phyloP scores from a whole-genome alignment of 805 yeast genomes.

The Scheffersomyces stipitis region DNA sequence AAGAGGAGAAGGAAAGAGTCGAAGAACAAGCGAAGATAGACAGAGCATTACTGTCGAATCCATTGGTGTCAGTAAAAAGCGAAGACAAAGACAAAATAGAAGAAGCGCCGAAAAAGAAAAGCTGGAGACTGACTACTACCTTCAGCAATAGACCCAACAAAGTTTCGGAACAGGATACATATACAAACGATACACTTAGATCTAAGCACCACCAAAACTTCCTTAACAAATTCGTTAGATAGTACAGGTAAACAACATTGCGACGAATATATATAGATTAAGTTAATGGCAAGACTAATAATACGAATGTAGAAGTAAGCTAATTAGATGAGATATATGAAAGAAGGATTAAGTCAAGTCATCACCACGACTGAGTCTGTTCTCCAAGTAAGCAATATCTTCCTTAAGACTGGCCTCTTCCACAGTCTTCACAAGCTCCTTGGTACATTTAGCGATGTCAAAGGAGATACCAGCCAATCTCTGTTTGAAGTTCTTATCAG shows the following conservation, averaged over 20 bases:
- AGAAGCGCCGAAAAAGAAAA: constrained; percentile 16
- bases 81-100: background rate
- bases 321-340: background rate
- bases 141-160: constrained; percentile 13
- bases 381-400: constrained; percentile 79
- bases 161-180: constrained; percentile 9
- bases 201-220: constrained; percentile 37
- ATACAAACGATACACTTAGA: constrained; percentile 32
- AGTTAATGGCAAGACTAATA: background rate
- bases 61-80: constrained; percentile 4
- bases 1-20: constrained; percentile 7
- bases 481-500: constrained; percentile 88
- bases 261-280: no score
- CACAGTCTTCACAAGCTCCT: constrained; percentile 92
- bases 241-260: no score
- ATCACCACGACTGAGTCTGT: constrained; percentile 47
- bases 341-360: constrained; percentile 12
- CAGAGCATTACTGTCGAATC: constrained; percentile 9
- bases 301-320: background rate
- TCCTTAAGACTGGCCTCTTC: constrained; percentile 90
- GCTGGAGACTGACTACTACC: constrained; percentile 34
- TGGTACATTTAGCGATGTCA: constrained; percentile 94
- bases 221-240: constrained; percentile 33
- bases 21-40: constrained; percentile 6
- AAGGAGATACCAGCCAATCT: constrained; percentile 94